phyloP scores from a whole-genome alignment of 2,329 filamentous ascomycete species.

The Fusarium caatingaense region DNA sequence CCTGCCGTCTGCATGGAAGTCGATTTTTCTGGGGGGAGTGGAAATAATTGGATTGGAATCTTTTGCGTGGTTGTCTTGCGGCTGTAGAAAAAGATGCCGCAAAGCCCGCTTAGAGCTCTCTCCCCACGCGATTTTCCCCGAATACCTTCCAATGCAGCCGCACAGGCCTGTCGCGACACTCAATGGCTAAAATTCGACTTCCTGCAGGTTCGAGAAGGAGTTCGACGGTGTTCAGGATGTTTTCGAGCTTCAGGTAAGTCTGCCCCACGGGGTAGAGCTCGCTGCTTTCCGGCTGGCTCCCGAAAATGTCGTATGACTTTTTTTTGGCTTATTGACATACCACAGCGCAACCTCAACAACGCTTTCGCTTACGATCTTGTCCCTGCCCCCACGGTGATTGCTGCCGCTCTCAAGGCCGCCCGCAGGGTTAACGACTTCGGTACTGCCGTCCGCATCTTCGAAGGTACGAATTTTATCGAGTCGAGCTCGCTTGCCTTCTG shows the following conservation, averaged over 20 bases:
- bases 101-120: slow-evolving; percentile 39
- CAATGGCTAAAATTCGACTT: slow-evolving; percentile 47
- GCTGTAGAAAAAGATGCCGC: slow-evolving; percentile 45
- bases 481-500: slow-evolving; percentile 21
- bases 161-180: slow-evolving; percentile 26
- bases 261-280: slow-evolving; percentile 39
- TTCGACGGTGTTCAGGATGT: slow-evolving; percentile 98
- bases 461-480: slow-evolving; percentile 73
- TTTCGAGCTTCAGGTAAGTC: slow-evolving; percentile 95
- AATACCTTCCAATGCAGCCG: slow-evolving; percentile 44
- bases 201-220: slow-evolving; percentile 95
- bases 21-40: neutral
- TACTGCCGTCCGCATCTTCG: slow-evolving; percentile 97
- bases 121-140: slow-evolving; percentile 46
- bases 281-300: slow-evolving; percentile 36
- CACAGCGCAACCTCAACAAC: slow-evolving; percentile 93
- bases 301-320: slow-evolving; percentile 48
- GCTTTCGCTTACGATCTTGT: slow-evolving; percentile 99
- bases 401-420: slow-evolving; percentile 91
- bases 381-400: slow-evolving; percentile 89
- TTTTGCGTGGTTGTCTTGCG: slow-evolving; percentile 19
- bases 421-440: slow-evolving; percentile 98
- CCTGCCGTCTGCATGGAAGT: slow-evolving; percentile 4
- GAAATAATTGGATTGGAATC: slow-evolving; percentile 1
- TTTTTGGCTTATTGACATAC: slow-evolving; percentile 45